A percentile compares a stretch with the other conserved stretches of the same genome.
phyloP scores from a whole-genome alignment of 1,284 basidiomycete genomes.

The Phellopilus nigrolimitatus region DNA sequence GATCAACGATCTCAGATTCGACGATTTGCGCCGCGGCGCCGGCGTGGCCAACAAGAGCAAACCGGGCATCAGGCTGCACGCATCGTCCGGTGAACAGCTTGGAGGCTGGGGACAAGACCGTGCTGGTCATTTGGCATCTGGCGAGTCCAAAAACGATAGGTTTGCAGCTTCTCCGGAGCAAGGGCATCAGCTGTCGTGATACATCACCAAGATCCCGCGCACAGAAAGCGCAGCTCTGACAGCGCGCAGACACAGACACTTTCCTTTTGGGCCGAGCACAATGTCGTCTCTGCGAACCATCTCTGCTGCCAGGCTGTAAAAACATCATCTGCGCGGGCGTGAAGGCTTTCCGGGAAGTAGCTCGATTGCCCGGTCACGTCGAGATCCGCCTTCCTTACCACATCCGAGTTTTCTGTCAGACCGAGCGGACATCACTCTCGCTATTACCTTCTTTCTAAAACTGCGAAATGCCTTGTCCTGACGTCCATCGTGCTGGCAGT shows the following conservation, averaged over 20 bases:
- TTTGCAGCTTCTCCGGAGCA: too few relatives aligned
- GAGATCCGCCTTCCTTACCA: background rate
- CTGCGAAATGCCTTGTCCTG: background rate
- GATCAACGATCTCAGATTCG: slow-evolving; percentile 1
- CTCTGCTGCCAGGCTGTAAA: too few relatives aligned
- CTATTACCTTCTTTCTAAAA: background rate
- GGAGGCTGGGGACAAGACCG: too few relatives aligned
- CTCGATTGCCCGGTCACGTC: background rate
- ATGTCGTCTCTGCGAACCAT: background rate
- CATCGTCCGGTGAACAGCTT: too few relatives aligned
- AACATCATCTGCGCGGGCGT: background rate
- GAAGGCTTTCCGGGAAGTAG: background rate
- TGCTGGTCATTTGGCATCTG: too few relatives aligned
- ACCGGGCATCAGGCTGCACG: too few relatives aligned
- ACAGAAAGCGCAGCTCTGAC: background rate
- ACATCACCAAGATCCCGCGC: background rate
- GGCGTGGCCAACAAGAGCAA: too few relatives aligned
- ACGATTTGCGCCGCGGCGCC: too few relatives aligned
- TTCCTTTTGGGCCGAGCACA: background rate
- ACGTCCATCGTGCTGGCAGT: slow-evolving; percentile 2
- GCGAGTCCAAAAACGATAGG: too few relatives aligned
- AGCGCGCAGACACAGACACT: too few relatives aligned
- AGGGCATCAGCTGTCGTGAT: background rate
- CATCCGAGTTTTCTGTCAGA: slow-evolving; percentile 3
- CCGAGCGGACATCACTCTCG: slow-evolving; percentile 3